A percentile compares a stretch with the other conserved stretches of the same genome.
Conservation (phyloP, 2,329 filamentous ascomycete genomes). For the Tolypocladium capitatum region DNA sequence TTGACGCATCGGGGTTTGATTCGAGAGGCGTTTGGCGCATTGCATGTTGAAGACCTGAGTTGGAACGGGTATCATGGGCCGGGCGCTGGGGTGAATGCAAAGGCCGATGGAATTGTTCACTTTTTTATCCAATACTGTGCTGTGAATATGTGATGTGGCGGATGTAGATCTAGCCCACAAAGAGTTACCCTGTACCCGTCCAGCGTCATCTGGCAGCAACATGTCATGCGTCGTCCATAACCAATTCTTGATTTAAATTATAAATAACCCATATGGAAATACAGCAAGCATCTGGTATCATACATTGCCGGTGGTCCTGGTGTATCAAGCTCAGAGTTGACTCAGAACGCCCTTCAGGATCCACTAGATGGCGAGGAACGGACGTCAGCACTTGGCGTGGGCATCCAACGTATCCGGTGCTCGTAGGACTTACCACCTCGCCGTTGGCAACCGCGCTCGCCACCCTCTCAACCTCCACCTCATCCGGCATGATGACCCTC, state of each 20-base stretch:
- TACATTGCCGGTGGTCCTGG: not conserved
- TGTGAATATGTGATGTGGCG: not conserved
- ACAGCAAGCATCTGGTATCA: not conserved
- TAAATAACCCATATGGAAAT: too few relatives aligned
- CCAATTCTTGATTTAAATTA: too few relatives aligned
- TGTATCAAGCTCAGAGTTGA: slow-evolving; percentile 6
- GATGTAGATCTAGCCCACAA: not conserved
- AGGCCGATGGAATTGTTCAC: not conserved
- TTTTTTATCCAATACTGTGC: not conserved
- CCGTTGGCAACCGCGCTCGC: slow-evolving; percentile 73
- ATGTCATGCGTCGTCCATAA: too few relatives aligned
- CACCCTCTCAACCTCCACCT: slow-evolving; percentile 63
- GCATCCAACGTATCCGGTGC: not conserved
- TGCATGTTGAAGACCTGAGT: not conserved
- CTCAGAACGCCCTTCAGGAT: slow-evolving; percentile 44
- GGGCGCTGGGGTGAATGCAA: not conserved
- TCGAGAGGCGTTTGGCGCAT: not conserved
- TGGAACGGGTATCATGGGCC: not conserved
- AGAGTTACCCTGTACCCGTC: not conserved
- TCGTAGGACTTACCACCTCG: slow-evolving; percentile 45
- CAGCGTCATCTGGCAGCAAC: not conserved
- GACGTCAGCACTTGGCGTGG: not conserved
- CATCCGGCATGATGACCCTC: slow-evolving; percentile 63
- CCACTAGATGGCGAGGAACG: slow-evolving; percentile 35
- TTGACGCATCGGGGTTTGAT: too few relatives aligned